These are phyloP conservation scores for Pholiota molesta DNA, from an alignment of 768 basidiomycete species.

Conservation along the genomic window DNA sequence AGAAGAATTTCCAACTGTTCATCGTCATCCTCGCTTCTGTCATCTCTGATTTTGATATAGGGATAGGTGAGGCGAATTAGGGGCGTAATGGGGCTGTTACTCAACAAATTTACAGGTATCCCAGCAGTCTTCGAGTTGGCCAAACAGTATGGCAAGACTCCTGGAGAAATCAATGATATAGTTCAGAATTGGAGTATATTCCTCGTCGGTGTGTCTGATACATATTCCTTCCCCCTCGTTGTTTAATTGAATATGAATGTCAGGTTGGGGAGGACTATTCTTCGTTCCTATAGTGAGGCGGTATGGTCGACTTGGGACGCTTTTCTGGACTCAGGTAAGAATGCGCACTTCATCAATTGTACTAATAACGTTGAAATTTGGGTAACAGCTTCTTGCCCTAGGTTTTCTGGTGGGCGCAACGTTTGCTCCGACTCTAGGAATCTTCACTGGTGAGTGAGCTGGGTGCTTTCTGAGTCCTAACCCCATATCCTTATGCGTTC, in stretches of 20 bases:
- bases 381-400: neutral
- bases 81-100: neutral
- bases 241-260: conserved; percentile 1
- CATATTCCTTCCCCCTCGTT: conserved; percentile 4
- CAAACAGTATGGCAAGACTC: conserved; percentile 52
- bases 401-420: conserved; percentile 5
- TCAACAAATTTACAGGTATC: conserved; percentile 42
- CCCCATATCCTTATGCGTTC: neutral
- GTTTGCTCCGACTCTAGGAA: conserved; percentile 35
- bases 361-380: neutral
- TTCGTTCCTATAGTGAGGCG: conserved; percentile 67
- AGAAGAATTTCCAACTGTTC: conserved; percentile 58
- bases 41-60: conserved; percentile 69
- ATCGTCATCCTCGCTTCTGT: conserved; percentile 66
- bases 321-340: conserved; percentile 71
- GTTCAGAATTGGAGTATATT: conserved; percentile 69
- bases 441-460: conserved; percentile 47
- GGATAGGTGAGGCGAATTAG: conserved; percentile 45
- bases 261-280: conserved; percentile 61
- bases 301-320: conserved; percentile 62
- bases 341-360: neutral
- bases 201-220: conserved; percentile 45
- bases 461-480: neutral
- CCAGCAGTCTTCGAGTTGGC: conserved; percentile 65
- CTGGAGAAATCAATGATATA: conserved; percentile 62